Evolutionary conservation across 257 asterid genomes (phyloP).

Genomic region (Capsicum chinense): DNA sequence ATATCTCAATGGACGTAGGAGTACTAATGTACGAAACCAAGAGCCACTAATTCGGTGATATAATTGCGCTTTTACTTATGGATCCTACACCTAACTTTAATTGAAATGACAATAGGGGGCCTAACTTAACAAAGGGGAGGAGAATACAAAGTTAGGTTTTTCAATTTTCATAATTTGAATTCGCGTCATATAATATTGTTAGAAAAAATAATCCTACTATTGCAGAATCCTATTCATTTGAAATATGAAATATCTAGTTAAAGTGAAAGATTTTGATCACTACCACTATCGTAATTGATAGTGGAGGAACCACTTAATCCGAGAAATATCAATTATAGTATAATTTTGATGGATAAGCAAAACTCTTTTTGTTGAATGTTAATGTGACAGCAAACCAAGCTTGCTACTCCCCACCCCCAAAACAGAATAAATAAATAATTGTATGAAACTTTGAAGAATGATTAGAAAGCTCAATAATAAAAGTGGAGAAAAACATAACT

Average conservation of each 20-base stretch:
- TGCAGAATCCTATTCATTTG: no score
- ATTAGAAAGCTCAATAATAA: not conserved
- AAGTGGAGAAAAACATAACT: not conserved
- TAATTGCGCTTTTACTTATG: not conserved
- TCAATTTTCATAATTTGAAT: not conserved
- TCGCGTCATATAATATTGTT: no score
- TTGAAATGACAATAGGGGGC: not conserved
- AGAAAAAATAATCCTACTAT: no score
- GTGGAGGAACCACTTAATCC: no score
- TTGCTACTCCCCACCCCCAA: not conserved
- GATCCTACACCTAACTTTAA: not conserved
- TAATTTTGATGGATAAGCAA: not conserved
- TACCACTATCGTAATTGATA: no score
- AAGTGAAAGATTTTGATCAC: no score
- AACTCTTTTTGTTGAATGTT: no score
- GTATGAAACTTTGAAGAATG: no score
- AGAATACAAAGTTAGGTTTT: not conserved
- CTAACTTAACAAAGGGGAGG: not conserved
- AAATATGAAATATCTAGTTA: no score
- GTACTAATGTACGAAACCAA: not conserved
- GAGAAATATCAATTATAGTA: no score
- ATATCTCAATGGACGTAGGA: no score
- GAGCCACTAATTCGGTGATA: constrained; percentile 6
- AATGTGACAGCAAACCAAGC: not conserved
- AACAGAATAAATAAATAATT: not conserved